Evolutionary conservation across 1,139 yeast species (phyloP), one percentile per base, ranked within the genome.

Genomic region (Yamadazyma epiphylla): DNA sequence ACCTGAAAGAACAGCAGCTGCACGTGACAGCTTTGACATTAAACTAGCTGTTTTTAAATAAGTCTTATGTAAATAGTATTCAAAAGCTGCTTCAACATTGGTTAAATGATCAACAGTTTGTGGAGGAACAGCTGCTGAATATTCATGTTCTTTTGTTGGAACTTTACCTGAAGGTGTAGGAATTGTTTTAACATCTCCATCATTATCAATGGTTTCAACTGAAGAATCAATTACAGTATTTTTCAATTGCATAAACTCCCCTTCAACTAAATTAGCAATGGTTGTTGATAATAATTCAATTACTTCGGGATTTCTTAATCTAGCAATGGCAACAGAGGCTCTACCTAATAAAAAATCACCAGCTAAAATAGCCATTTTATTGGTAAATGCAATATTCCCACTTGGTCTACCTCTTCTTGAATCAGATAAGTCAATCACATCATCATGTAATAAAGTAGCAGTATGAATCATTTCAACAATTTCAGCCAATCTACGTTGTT

Each of bases 401-500:
- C 87, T 78, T 13, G 95, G 94, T 49, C 86, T 71, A 23, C 96
- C 95, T 44, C 98, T 71, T 55, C 98, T 73, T 15, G 94, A 74
- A 48, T 87, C 96, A 0, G 96, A 82, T 48, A 82, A 76, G 60
- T 91, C 99, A 48, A 94, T 89, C 38, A 91, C 98, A 56, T 91
- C 99, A 60, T 91, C 99, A 55, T 91, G 99, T 32, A 91, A 70
- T 41, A 91, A 63, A n/a, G 95, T 83, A 2, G 98, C 97, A 2
- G 98, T 91, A 56, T 91, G 98, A 42, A 91, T 91, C 95, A 91
- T 87, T 58, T 91, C 99, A 9, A 91, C 96, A 47, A 91, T 89
- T 60, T 91, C 98, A 0, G 98, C 98, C 37, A 91, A 68, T 35
- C 98, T 73, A 42, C 97, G 71, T 59, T 91, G 99, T 45, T 91